phyloP scores from a whole-genome alignment of 148 eudicot genomes.

The Arbutus unedo region DNA sequence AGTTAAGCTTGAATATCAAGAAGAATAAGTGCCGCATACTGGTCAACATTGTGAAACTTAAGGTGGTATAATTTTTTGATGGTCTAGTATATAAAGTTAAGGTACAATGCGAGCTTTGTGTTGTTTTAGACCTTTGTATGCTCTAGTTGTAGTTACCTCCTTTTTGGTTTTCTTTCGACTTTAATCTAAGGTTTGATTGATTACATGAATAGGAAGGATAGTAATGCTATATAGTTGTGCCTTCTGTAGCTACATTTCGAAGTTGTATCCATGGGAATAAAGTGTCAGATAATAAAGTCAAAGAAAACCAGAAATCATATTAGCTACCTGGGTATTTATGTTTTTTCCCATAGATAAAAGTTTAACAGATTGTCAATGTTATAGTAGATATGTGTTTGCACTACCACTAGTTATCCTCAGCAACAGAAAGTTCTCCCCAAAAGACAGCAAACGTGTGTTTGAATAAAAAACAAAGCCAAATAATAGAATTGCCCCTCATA shows the following conservation, averaged over 20 bases:
- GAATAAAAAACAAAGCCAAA: background rate
- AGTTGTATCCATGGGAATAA: background rate
- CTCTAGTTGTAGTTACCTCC: background rate
- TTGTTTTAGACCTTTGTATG: background rate
- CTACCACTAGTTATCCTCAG: background rate
- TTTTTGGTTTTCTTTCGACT: background rate
- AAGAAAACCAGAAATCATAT: background rate
- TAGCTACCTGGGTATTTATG: background rate
- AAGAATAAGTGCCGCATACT: background rate
- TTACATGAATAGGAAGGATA: background rate
- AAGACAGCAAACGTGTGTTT: background rate
- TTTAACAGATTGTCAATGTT: background rate
- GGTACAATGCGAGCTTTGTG: background rate
- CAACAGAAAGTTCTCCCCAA: background rate
- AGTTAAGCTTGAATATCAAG: background rate
- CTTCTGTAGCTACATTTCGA: background rate
- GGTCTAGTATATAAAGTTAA: background rate
- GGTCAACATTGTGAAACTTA: background rate
- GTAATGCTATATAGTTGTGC: background rate
- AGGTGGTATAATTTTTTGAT: background rate
- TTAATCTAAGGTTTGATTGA: background rate
- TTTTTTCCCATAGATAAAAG: background rate
- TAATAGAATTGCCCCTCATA: background rate
- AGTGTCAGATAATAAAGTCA: background rate
- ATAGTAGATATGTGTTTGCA: background rate